These are phyloP conservation scores for Cyclocybe cylindracea DNA, from an alignment of 768 basidiomycete genomes.

Conservation along the genomic window DNA sequence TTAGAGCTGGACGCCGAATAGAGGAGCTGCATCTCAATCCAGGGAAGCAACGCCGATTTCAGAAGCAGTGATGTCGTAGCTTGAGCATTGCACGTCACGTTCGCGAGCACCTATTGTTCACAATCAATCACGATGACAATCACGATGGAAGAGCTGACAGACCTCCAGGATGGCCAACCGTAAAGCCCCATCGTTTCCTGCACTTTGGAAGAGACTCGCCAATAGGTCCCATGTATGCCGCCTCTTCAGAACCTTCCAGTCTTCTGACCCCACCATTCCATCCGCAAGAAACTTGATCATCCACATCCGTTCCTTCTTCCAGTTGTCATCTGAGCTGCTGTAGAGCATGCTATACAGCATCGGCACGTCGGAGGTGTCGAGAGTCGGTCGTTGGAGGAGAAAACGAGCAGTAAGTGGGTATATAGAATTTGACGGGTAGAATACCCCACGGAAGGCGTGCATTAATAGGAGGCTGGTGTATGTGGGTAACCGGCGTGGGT, in stretches of 20 bases:
- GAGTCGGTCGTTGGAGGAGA: constrained; percentile 82
- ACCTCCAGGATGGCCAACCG: constrained; percentile 71
- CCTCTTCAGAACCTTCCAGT: constrained; percentile 81
- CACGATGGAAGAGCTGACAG: constrained; percentile 17
- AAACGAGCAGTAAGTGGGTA: constrained; percentile 88
- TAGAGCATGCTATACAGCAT: constrained; percentile 90
- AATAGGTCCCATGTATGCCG: constrained; percentile 89
- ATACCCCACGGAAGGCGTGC: constrained; percentile 80
- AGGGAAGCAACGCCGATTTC: constrained; percentile 70
- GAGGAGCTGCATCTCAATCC: constrained; percentile 78
- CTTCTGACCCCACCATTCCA: constrained; percentile 70
- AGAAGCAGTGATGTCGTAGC: constrained; percentile 73
- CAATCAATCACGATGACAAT: neutral
- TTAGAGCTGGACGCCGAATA: constrained; percentile 1
- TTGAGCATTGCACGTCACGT: constrained; percentile 67
- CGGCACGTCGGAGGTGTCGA: constrained; percentile 84
- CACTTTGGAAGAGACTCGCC: constrained; percentile 78
- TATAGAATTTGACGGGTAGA: constrained; percentile 85
- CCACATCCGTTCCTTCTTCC: constrained; percentile 90
- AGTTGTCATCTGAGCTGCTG: constrained; percentile 73
- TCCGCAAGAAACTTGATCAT: constrained; percentile 83
- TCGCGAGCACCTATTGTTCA: constrained; percentile 64
- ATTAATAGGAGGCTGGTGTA: constrained; percentile 80
- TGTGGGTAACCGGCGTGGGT: constrained; percentile 64
- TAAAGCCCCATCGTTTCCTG: constrained; percentile 49